Conservation (phyloP, 331 rosid species). For the Quercus phellos region DNA sequence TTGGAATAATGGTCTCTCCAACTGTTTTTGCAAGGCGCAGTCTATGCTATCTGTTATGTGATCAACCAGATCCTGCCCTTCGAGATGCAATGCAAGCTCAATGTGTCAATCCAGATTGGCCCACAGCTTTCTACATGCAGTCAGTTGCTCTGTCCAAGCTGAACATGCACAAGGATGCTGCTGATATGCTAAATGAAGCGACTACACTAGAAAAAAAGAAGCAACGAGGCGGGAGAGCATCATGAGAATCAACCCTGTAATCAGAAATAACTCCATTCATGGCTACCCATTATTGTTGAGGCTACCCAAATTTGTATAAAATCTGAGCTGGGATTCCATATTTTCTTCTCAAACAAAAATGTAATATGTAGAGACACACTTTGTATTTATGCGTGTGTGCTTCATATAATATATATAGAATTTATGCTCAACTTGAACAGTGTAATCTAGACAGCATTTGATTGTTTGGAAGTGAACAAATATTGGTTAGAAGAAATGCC, state of each 20-base stretch:
- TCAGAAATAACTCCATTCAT: conserved; percentile 4
- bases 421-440: not conserved
- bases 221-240: conserved; percentile 72
- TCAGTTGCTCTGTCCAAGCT: conserved; percentile 96
- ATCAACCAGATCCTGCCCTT: conserved; percentile 91
- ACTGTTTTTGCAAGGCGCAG: conserved; percentile 94
- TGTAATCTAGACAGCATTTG: not conserved
- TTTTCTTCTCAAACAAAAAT: conserved; percentile 36
- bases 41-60: conserved; percentile 81
- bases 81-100: conserved; percentile 99
- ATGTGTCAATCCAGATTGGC: conserved; percentile 91
- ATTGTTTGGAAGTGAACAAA: not conserved
- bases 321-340: conserved; percentile 61
- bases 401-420: not conserved
- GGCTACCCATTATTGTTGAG: conserved; percentile 35
- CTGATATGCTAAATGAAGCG: conserved; percentile 94
- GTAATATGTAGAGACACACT: not conserved
- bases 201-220: conserved; percentile 81
- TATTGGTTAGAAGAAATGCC: not conserved
- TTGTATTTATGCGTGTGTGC: conserved; percentile 14
- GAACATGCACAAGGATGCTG: conserved; percentile 93
- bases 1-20: conserved; percentile 90
- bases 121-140: conserved; percentile 95
- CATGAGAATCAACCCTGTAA: conserved; percentile 24
- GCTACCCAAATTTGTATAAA: conserved; percentile 68